Conservation (phyloP, 768 basidiomycete genomes). For the Russula sp. region DNA sequence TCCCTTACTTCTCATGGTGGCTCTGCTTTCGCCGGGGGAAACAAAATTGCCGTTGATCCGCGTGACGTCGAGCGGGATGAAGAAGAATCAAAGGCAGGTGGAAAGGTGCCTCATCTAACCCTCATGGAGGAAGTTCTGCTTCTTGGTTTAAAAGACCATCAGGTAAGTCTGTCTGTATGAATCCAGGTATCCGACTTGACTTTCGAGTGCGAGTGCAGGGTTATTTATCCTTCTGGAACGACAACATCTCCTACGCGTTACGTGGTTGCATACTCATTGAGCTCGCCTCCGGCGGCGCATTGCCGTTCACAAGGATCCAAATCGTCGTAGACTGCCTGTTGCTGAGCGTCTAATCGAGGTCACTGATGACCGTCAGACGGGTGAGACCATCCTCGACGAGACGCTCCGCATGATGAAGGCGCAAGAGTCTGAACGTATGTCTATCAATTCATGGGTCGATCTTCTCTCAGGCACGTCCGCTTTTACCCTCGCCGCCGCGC, state of each 20-base stretch:
- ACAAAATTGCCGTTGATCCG: constrained; percentile 91
- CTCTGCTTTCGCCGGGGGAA: constrained; percentile 81
- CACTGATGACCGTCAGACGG: constrained; percentile 87
- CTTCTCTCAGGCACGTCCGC: constrained; percentile 76
- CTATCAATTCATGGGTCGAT: constrained; percentile 92
- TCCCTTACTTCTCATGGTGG: constrained; percentile 55
- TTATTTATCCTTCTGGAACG: constrained; percentile 99
- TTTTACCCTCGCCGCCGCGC: background rate
- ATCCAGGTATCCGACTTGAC: background rate
- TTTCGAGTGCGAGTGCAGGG: constrained; percentile 48
- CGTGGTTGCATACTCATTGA: constrained; percentile 98
- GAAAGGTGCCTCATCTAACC: constrained; percentile 80
- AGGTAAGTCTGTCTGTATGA: constrained; percentile 49
- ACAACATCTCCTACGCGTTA: constrained; percentile 98
- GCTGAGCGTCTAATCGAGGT: constrained; percentile 87
- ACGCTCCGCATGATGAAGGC: constrained; percentile 93
- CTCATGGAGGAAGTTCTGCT: constrained; percentile 96
- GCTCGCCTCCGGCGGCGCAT: constrained; percentile 94
- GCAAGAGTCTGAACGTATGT: constrained; percentile 69
- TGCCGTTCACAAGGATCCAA: constrained; percentile 82
- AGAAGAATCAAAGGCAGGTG: constrained; percentile 61
- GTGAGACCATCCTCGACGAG: constrained; percentile 95
- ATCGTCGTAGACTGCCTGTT: constrained; percentile 67
- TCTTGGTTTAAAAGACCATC: constrained; percentile 94
- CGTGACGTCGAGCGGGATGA: constrained; percentile 76